A percentile compares a stretch with the other conserved stretches of the same genome.
phyloP scores from a whole-genome alignment of 192 early-diverging fungal species.

The Dissophora globulifera region DNA sequence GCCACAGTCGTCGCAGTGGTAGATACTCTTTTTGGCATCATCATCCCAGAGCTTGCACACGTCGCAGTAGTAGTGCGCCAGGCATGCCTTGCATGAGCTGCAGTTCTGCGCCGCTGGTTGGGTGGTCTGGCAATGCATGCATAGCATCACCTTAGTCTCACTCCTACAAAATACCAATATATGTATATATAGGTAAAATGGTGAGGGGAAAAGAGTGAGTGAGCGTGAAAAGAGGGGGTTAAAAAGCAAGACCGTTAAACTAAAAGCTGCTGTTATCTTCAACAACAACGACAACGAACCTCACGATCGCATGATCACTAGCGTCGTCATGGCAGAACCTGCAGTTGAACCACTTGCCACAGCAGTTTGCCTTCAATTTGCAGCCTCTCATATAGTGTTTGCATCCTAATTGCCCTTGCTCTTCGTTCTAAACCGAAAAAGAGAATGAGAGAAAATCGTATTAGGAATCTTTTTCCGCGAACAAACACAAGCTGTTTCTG shows the following conservation, averaged over 20 bases:
- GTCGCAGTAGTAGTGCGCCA: constrained; percentile 88
- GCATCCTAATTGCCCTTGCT: constrained; percentile 71
- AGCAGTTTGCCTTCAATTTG: constrained; percentile 85
- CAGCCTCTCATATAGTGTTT: constrained; percentile 81
- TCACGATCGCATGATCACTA: constrained; percentile 76
- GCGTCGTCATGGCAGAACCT: constrained; percentile 87
- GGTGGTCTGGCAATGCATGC: constrained; percentile 88
- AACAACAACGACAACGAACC: too few species aligned
- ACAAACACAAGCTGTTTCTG: too few species aligned
- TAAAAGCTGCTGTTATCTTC: too few species aligned
- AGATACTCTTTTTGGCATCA: constrained; percentile 83
- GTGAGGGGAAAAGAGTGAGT: too few species aligned
- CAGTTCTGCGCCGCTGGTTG: constrained; percentile 86
- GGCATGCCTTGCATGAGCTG: constrained; percentile 67
- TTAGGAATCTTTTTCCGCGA: too few species aligned
- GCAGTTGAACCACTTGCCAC: constrained; percentile 82
- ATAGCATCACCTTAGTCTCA: constrained; percentile 84
- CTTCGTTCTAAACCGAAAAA: constrained; percentile 60
- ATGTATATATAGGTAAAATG: too few species aligned
- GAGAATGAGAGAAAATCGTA: too few species aligned
- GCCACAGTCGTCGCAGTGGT: constrained; percentile 93
- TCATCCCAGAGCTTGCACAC: constrained; percentile 94
- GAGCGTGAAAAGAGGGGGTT: too few species aligned
- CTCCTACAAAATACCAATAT: constrained; percentile 32
- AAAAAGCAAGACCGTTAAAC: too few species aligned